Conservation (phyloP, 257 asterid species). For the Nicotiana otophora region DNA sequence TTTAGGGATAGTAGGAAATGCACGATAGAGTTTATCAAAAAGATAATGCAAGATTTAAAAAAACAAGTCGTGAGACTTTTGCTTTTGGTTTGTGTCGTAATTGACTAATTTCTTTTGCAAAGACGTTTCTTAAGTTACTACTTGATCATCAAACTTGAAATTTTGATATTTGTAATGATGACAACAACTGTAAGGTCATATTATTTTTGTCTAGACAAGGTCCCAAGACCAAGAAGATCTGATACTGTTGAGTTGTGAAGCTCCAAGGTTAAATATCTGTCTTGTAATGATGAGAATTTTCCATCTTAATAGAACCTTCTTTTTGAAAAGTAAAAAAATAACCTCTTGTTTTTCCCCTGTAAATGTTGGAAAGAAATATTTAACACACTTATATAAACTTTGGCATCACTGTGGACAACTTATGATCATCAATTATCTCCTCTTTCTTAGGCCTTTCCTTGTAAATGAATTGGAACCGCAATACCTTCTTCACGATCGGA, state of each 20-base stretch:
- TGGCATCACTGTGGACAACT: not conserved
- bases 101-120: not conserved
- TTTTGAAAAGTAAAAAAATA: not conserved
- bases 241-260: not conserved
- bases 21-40: not conserved
- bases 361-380: not conserved
- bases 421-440: slow-evolving; percentile 12
- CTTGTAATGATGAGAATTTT: not conserved
- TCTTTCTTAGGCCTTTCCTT: slow-evolving; percentile 68
- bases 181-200: not conserved
- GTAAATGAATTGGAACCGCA: slow-evolving; percentile 88
- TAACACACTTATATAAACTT: not conserved
- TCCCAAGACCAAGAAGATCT: slow-evolving; percentile 1
- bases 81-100: not conserved
- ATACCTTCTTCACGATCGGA: slow-evolving; percentile 89
- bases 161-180: not conserved
- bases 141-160: not conserved
- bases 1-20: not conserved
- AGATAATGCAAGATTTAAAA: no score
- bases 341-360: not conserved
- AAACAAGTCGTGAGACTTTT: not conserved
- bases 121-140: not conserved
- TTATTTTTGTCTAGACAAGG: not conserved
- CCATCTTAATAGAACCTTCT: not conserved
- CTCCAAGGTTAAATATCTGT: not conserved